Evolutionary conservation across 306 rosid species (phyloP), one percentile per base, ranked within the genome.

Genomic region (Glycine latifolia): DNA sequence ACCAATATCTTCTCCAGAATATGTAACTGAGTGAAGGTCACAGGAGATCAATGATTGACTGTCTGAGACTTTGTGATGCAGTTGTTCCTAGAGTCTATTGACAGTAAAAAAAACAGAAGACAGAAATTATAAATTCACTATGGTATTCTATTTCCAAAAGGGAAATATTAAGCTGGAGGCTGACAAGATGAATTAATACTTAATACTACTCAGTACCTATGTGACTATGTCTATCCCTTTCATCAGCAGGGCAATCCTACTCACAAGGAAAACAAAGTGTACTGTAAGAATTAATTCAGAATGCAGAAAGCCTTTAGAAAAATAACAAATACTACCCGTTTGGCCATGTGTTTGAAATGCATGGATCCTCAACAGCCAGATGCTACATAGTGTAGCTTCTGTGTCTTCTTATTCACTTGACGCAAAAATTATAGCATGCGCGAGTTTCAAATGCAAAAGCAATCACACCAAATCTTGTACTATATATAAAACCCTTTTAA

Each of bases 291-390:
- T 59, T 48, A 20, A 47, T 20, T 11, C 35, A 16, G 33, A 52
- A 79, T 63, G 49, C 61, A 75, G 68, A 81, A 61, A 82, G n/a
- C n/a, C 14, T 52, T 26, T 59, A 11, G 11, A 63, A 37, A 55
- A 43, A 13, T 7, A 26, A 52, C 69, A 72, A 33, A 26, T 6
- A 63, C 67, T 26, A 41, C 44, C 44, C 44, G 5, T 6, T 41
- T 41, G 44, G 31, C 31, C 31, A 26, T 26, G 31, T 26, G 31
- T 26, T 26, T 26, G 31, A 26, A 26, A 26, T 26, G 31, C 31
- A 26, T 26, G 31, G 31, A 26, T 26, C 2, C 31, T 26, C 31
- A 26, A 26, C 31, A 26, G 31, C 31, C 31, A 26, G 31, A 26
- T 26, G 31, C 31, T 26, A 26, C 31, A 26, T 26, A 26, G 2